Conservation (phyloP, 257 asterid species). For the Petunia secreta region DNA sequence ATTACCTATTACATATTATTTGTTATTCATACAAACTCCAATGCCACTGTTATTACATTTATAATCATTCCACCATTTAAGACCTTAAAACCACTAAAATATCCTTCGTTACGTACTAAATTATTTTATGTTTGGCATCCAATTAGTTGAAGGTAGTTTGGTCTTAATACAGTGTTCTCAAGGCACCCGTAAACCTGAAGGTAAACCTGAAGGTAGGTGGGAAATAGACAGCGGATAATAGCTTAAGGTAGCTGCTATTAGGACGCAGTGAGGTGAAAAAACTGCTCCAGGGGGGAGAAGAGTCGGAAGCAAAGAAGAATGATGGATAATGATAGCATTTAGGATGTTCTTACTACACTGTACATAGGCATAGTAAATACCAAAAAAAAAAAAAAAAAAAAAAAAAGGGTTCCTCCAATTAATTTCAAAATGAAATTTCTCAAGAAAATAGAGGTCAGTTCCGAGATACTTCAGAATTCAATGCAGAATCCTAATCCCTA, state of each 20-base stretch:
- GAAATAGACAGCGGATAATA: background rate
- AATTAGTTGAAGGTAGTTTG: no score
- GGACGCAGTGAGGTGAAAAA: background rate
- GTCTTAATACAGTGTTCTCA: no score
- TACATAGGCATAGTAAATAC: background rate
- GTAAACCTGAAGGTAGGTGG: no score
- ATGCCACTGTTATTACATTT: no score
- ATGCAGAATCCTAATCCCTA: constrained; percentile 11
- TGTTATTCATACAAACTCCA: no score
- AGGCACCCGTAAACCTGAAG: no score
- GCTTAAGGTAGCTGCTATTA: background rate
- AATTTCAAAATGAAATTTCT: constrained; percentile 13
- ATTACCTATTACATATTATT: no score
- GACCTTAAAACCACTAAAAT: no score
- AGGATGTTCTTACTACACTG: background rate
- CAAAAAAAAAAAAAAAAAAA: background rate
- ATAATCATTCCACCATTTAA: no score
- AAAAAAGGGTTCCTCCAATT: background rate
- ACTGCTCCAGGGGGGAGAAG: background rate
- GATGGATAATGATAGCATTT: background rate
- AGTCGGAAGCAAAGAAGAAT: background rate
- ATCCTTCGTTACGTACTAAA: no score
- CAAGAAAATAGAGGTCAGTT: background rate
- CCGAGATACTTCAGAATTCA: background rate
- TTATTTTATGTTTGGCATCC: no score